Evolutionary conservation across 1,284 basidiomycete species (phyloP).

Genomic region (Microbotryum saponariae): DNA sequence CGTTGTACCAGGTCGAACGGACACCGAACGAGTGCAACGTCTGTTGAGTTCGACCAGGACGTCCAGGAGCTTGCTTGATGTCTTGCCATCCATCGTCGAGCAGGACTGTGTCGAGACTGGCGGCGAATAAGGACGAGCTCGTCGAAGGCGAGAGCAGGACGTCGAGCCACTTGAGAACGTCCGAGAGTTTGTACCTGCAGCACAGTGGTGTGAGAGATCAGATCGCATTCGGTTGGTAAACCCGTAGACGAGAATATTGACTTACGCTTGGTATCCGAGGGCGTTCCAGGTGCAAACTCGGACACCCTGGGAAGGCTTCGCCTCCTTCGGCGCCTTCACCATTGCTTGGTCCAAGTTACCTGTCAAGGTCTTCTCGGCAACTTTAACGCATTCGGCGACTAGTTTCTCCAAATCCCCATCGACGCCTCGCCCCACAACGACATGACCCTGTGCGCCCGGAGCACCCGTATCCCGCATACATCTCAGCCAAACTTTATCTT

Average conservation of each 20-base stretch:
- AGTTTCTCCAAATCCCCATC: conserved; percentile 11
- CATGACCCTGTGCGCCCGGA: conserved; percentile 1
- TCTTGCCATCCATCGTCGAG: conserved; percentile 37
- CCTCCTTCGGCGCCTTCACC: background rate
- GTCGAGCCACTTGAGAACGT: conserved; percentile 21
- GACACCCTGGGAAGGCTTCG: conserved; percentile 1
- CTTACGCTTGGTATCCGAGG: conserved; percentile 12
- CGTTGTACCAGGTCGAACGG: conserved; percentile 14
- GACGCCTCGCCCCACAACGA: conserved; percentile 18
- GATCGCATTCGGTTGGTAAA: too few species aligned
- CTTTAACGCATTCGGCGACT: conserved; percentile 8
- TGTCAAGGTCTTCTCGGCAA: background rate
- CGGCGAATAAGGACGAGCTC: background rate
- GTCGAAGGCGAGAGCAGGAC: background rate
- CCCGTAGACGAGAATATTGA: too few species aligned
- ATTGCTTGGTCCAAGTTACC: background rate
- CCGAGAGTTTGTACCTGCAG: conserved; percentile 19
- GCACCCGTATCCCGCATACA: conserved; percentile 14
- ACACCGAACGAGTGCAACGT: conserved; percentile 9
- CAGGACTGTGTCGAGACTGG: conserved; percentile 22
- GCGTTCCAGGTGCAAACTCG: conserved; percentile 34
- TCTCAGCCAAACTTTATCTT: conserved; percentile 9
- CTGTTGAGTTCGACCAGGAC: background rate
- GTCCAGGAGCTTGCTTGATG: conserved; percentile 1
- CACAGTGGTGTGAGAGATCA: too few species aligned